These are phyloP conservation scores for Apiotrichum akiyoshidainum DNA, from an alignment of 1,284 basidiomycete species.

Conservation along the genomic window DNA sequence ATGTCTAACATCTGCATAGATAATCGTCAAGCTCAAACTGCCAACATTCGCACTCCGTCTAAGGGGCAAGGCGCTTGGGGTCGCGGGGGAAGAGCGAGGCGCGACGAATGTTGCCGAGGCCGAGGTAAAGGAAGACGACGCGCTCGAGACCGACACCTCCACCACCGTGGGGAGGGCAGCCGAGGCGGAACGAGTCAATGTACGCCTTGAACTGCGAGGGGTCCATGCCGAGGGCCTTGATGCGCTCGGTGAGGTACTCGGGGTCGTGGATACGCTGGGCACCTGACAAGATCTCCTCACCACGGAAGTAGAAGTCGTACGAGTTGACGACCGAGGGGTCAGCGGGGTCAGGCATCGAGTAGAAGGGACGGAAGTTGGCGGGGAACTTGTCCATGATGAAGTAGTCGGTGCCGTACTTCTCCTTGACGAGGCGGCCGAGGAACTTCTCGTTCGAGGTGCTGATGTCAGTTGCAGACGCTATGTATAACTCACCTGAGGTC, in stretches of 20 bases:
- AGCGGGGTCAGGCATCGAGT: slow-evolving; percentile 92
- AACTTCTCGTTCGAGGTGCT: slow-evolving; percentile 70
- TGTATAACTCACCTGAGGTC: slow-evolving; percentile 65
- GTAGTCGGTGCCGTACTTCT: slow-evolving; percentile 89
- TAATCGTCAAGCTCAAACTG: background rate
- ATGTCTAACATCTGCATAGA: slow-evolving; percentile 2
- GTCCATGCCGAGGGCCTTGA: slow-evolving; percentile 69
- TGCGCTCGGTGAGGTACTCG: slow-evolving; percentile 72
- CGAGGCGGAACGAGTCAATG: slow-evolving; percentile 89
- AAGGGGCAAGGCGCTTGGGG: slow-evolving; percentile 59
- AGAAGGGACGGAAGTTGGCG: slow-evolving; percentile 69
- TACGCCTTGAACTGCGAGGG: slow-evolving; percentile 85
- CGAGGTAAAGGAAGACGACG: slow-evolving; percentile 80
- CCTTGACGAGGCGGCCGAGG: slow-evolving; percentile 80
- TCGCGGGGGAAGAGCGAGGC: slow-evolving; percentile 94
- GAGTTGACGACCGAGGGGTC: slow-evolving; percentile 93
- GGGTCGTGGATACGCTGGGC: slow-evolving; percentile 97
- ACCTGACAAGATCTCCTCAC: slow-evolving; percentile 95
- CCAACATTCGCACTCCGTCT: background rate
- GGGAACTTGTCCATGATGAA: slow-evolving; percentile 98
- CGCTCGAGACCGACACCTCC: slow-evolving; percentile 76
- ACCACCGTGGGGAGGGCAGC: slow-evolving; percentile 74
- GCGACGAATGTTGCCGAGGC: slow-evolving; percentile 90
- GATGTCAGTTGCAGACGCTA: slow-evolving; percentile 54
- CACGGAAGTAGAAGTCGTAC: slow-evolving; percentile 99